Evolutionary conservation across 78 protist species (phyloP), one percentile per base, ranked within the genome.

Genomic region (Mastigamoeba balamuthi): DNA sequence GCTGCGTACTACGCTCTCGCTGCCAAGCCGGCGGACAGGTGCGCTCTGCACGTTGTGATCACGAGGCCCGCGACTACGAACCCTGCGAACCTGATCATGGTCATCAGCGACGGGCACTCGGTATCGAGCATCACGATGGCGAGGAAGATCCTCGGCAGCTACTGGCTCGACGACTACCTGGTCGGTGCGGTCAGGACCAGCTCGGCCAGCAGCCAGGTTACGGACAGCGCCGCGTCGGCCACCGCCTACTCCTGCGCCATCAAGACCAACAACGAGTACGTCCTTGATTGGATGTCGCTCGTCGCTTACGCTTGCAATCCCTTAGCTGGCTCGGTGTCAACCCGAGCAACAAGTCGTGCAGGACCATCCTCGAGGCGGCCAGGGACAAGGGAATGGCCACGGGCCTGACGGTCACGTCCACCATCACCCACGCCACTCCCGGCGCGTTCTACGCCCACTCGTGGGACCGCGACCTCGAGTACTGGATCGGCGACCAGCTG

Each of bases 311-410:
- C n/a, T n/a, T n/a, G n/a, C n/a, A n/a, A n/a, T n/a, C n/a, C n/a
- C n/a, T n/a, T n/a, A n/a, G n/a, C n/a, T n/a, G n/a, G n/a, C n/a
- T 88, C 33, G 87, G 88, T 69, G 87, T 88, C 5, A 88, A 88
- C 70, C 33, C 28, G 2, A 2, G 25, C 0, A 58, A 2, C 1
- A 39, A 52, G 40, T 88, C 92, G 7, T 53, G 69, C 0, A 87
- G 76, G 1, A 81, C 85, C 6, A 6, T 88, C 1, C 41, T 88
- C 9, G 92, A 88, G 25, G 86, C 83, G 27, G 89, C 88, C 6
- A 66, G 25, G 1, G 6, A 17, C 4, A 66, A 84, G 23, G 86
- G 85, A 0, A 48, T 88, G 72, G 77, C 69, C 38, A 77, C 89
- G 0, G 92, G 92, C 35, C 33, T 88, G 6, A 87, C 80, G 23